These are phyloP conservation scores for Fusarium abutilonis DNA, from an alignment of 2,329 filamentous ascomycete species.

Conservation along the genomic window DNA sequence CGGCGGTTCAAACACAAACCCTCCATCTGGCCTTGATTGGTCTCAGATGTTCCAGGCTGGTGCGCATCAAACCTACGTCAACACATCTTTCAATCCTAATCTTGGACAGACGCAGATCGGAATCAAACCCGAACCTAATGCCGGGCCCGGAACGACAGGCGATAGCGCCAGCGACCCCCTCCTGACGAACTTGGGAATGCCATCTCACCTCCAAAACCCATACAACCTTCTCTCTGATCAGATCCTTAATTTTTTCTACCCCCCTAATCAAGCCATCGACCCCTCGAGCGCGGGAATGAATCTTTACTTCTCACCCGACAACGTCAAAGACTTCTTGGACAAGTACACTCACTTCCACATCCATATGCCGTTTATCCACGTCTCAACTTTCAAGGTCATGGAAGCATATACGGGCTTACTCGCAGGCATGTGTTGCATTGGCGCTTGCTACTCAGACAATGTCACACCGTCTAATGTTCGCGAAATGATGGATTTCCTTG, in stretches of 20 bases:
- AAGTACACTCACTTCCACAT: conserved; percentile 77
- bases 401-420: conserved; percentile 74
- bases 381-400: conserved; percentile 74
- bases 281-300: conserved; percentile 66
- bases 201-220: conserved; percentile 60
- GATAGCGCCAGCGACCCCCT: conserved; percentile 58
- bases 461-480: conserved; percentile 69
- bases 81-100: conserved; percentile 71
- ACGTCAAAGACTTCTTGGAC: conserved; percentile 75
- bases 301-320: conserved; percentile 72
- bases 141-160: conserved; percentile 60
- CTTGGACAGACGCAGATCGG: conserved; percentile 74
- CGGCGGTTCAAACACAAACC: conserved; percentile 67
- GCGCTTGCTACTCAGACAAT: conserved; percentile 77
- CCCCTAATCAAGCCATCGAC: conserved; percentile 57
- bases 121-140: conserved; percentile 73
- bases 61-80: conserved; percentile 73
- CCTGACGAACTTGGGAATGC: conserved; percentile 60
- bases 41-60: conserved; percentile 80
- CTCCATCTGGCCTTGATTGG: conserved; percentile 76
- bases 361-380: conserved; percentile 78
- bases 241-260: conserved; percentile 66
- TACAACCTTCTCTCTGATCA: conserved; percentile 65
- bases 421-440: conserved; percentile 76
- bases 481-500: conserved; percentile 72